Conservation (phyloP, 768 basidiomycete genomes). For the Psilocybe azurescens region DNA sequence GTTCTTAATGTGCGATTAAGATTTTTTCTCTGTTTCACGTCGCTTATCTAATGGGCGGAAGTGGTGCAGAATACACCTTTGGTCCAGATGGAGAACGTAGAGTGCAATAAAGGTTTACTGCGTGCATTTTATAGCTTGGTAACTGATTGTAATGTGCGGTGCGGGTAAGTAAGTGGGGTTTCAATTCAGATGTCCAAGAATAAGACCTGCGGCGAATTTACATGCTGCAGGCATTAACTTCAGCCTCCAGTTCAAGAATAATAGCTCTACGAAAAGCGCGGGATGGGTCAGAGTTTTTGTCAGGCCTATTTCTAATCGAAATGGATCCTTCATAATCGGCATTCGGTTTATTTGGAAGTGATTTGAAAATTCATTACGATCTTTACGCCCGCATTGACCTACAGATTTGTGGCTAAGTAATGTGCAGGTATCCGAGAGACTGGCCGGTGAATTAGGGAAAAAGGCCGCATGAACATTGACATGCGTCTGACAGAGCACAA, state of each 20-base stretch:
- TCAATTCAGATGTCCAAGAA: not conserved
- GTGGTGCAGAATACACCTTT: not conserved
- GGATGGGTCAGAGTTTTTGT: not conserved
- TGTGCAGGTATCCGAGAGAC: too few species aligned
- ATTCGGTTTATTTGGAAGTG: not conserved
- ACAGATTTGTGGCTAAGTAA: too few species aligned
- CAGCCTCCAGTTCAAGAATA: not conserved
- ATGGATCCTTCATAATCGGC: not conserved
- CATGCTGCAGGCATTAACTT: too few species aligned
- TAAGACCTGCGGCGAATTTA: too few species aligned
- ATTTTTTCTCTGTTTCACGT: not conserved
- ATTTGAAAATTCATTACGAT: too few species aligned
- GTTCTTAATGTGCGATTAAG: not conserved
- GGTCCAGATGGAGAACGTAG: not conserved
- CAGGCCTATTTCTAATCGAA: not conserved
- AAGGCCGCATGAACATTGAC: too few species aligned
- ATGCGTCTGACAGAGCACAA: too few species aligned
- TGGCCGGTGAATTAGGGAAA: too few species aligned
- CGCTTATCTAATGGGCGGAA: not conserved
- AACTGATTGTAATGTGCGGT: not conserved
- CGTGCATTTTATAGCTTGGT: not conserved
- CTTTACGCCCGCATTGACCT: too few species aligned
- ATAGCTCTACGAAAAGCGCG: not conserved
- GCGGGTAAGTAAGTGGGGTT: not conserved
- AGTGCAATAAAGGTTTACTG: not conserved